phyloP scores from a whole-genome alignment of 495 filamentous ascomycete species.

The Neurospora hispaniola region DNA sequence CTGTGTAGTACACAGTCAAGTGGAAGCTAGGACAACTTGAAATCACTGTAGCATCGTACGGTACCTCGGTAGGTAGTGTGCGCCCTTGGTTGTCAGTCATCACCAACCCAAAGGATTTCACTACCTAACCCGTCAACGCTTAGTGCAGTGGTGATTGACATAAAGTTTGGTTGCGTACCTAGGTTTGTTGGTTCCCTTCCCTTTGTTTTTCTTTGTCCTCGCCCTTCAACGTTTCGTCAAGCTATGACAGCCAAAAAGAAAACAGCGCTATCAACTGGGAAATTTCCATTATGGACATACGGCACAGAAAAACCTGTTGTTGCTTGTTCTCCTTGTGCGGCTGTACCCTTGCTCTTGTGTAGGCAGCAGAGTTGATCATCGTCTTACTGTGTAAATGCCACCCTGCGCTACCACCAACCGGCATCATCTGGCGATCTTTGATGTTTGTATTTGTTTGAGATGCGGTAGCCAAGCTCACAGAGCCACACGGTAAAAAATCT shows the following conservation, averaged over 20 bases:
- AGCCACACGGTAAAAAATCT: neutral
- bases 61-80: neutral
- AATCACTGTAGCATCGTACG: neutral
- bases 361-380: neutral
- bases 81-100: neutral
- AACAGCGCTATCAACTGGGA: neutral
- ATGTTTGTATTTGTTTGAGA: neutral
- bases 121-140: neutral
- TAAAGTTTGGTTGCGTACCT: no score
- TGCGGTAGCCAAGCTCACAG: neutral
- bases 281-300: neutral
- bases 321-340: neutral
- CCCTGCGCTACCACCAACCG: neutral
- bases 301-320: neutral
- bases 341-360: neutral
- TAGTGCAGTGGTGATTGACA: no score
- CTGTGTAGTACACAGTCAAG: neutral
- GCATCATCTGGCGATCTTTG: neutral
- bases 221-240: neutral
- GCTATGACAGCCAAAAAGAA: neutral
- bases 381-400: neutral
- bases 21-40: no score
- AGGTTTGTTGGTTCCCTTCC: neutral
- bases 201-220: neutral
- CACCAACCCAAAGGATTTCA: neutral